phyloP scores from a whole-genome alignment of 495 filamentous ascomycete genomes.

The Thermothielavioides terrestris region DNA sequence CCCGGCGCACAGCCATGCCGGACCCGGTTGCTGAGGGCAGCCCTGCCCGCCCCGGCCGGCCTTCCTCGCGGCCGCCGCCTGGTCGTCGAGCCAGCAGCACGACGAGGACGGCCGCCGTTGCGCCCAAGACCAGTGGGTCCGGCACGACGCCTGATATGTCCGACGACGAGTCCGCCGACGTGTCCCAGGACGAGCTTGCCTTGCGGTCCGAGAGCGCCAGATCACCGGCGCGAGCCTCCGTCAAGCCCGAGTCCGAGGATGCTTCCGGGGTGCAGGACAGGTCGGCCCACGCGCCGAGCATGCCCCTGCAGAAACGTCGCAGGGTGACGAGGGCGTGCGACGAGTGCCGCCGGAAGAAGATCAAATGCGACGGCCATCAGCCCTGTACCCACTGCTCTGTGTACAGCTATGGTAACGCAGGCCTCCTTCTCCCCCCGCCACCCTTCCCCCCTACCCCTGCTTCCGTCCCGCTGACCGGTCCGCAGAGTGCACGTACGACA shows the following conservation, averaged over 20 bases:
- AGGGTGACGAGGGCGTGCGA: slow-evolving; percentile 90
- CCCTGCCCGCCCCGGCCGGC: slow-evolving; percentile 15
- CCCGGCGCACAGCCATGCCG: slow-evolving; percentile 9
- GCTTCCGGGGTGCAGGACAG: slow-evolving; percentile 11
- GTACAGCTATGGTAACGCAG: slow-evolving; percentile 84
- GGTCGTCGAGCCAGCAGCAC: slow-evolving; percentile 13
- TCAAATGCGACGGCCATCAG: slow-evolving; percentile 97
- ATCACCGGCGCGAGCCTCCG: slow-evolving; percentile 12
- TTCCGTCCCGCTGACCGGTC: slow-evolving; percentile 25
- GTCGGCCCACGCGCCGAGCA: slow-evolving; percentile 22
- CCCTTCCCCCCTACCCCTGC: neutral
- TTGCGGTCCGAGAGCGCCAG: slow-evolving; percentile 27
- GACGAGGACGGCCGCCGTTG: slow-evolving; percentile 11
- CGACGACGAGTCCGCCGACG: slow-evolving; percentile 27
- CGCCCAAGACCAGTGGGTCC: slow-evolving; percentile 7
- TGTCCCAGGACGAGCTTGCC: slow-evolving; percentile 24
- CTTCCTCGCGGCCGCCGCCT: slow-evolving; percentile 18
- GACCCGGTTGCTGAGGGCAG: slow-evolving; percentile 7
- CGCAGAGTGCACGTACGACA: slow-evolving; percentile 94
- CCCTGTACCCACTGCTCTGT: slow-evolving; percentile 97
- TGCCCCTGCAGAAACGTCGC: slow-evolving; percentile 75
- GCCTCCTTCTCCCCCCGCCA: neutral
- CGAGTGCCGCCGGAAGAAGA: slow-evolving; percentile 95
- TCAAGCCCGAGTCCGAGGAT: slow-evolving; percentile 23
- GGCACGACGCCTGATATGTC: slow-evolving; percentile 25